Evolutionary conservation across 1,139 yeast species (phyloP).

Genomic region (Suhomyces wounanorum): DNA sequence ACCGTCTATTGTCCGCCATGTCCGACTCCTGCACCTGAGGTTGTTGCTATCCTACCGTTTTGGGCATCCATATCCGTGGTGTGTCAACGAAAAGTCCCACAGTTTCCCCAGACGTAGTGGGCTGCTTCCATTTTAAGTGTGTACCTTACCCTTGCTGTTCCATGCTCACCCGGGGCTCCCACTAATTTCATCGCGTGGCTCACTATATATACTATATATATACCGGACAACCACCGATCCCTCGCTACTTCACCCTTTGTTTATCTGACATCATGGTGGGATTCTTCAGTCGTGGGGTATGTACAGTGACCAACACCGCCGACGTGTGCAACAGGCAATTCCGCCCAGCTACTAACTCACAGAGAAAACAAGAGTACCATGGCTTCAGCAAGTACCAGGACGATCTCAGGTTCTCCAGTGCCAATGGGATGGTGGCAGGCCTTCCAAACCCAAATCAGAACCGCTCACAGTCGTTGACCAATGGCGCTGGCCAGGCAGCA

Average conservation of each 20-base stretch:
- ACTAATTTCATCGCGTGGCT: conserved; percentile 9
- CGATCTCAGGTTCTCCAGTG: conserved; percentile 26
- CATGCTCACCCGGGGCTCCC: conserved; percentile 6
- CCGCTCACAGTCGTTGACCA: conserved; percentile 28
- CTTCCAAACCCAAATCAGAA: conserved; percentile 25
- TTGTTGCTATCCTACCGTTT: conserved; percentile 3
- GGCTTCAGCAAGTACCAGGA: conserved; percentile 44
- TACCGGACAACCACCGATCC: conserved; percentile 2
- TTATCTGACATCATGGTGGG: conserved; percentile 16
- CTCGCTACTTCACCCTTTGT: neutral
- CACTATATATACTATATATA: conserved; percentile 5
- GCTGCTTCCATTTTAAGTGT: neutral
- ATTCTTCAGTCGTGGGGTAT: conserved; percentile 20
- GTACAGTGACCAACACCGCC: conserved; percentile 5
- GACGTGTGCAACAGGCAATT: too few relatives aligned
- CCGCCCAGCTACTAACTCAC: neutral
- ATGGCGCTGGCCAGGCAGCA: conserved; percentile 47
- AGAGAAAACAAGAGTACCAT: conserved; percentile 27
- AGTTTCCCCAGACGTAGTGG: neutral
- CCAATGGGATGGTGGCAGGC: conserved; percentile 25
- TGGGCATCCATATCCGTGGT: neutral
- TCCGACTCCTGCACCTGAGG: neutral
- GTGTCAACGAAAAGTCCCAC: too few relatives aligned
- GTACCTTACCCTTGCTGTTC: conserved; percentile 6
- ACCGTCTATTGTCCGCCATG: neutral